These are phyloP conservation scores for Tetracentron sinense DNA, from an alignment of 164 flowering plant genomes.

Conservation along the genomic window DNA sequence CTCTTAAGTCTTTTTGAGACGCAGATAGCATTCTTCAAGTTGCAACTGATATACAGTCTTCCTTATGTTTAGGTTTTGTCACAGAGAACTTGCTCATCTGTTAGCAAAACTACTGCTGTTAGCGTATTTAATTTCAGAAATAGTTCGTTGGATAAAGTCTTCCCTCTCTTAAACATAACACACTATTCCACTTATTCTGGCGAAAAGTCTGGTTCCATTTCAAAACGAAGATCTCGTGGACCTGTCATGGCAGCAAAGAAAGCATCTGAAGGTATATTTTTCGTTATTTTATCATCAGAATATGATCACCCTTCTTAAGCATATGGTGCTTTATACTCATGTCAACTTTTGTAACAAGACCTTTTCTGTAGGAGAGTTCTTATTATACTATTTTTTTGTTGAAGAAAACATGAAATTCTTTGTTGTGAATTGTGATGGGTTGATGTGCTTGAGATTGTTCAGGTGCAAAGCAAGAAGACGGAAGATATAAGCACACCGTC, in stretches of 20 bases:
- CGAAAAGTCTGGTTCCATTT: constrained; percentile 31
- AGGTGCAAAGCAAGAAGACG: constrained; percentile 80
- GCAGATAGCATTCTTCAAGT: background rate
- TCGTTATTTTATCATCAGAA: background rate
- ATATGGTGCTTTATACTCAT: background rate
- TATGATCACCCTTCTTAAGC: background rate
- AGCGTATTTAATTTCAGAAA: constrained; percentile 32
- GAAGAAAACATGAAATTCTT: background rate
- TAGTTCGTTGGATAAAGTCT: constrained; percentile 26
- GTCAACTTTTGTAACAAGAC: background rate
- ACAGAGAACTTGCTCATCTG: constrained; percentile 39
- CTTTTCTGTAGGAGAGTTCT: background rate
- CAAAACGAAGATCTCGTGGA: constrained; percentile 72
- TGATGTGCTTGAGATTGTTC: constrained; percentile 22
- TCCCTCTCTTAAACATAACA: constrained; percentile 27
- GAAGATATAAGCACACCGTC: constrained; percentile 88
- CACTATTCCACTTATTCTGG: constrained; percentile 32
- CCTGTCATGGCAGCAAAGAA: constrained; percentile 89
- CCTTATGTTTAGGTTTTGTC: constrained; percentile 50
- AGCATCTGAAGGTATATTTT: constrained; percentile 52
- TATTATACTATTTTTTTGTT: background rate
- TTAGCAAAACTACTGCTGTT: constrained; percentile 37
- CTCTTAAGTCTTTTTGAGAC: background rate
- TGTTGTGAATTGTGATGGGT: constrained; percentile 3
- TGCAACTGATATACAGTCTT: constrained; percentile 5